Conservation (phyloP, 441 rosid species). For the Kokia cookei region DNA sequence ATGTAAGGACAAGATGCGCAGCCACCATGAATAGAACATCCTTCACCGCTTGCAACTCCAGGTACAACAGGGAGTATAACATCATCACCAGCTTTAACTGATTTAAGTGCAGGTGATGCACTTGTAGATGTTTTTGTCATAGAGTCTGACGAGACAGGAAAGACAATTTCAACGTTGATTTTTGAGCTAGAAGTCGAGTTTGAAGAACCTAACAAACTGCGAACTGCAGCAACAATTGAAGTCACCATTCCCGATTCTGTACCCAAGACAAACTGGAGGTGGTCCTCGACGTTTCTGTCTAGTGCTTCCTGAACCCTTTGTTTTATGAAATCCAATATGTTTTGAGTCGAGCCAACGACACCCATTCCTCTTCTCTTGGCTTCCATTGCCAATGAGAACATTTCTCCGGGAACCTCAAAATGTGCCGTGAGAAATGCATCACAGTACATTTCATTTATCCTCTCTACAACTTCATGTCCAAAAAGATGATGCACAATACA, state of each 20-base stretch:
- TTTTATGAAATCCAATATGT: slow-evolving; percentile 83
- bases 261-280: slow-evolving; percentile 86
- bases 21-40: slow-evolving; percentile 90
- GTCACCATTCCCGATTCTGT: slow-evolving; percentile 98
- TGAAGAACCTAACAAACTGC: slow-evolving; percentile 42
- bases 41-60: slow-evolving; percentile 93
- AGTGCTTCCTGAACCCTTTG: slow-evolving; percentile 75
- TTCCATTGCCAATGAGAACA: slow-evolving; percentile 96
- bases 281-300: slow-evolving; percentile 69
- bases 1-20: slow-evolving; percentile 98
- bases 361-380: slow-evolving; percentile 96
- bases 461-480: slow-evolving; percentile 83
- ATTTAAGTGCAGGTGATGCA: slow-evolving; percentile 29
- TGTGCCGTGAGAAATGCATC: slow-evolving; percentile 95
- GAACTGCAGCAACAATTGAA: slow-evolving; percentile 75
- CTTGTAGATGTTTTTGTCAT: slow-evolving; percentile 50
- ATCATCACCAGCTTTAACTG: slow-evolving; percentile 41
- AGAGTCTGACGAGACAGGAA: slow-evolving; percentile 90
- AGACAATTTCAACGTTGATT: slow-evolving; percentile 76
- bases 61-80: slow-evolving; percentile 66
- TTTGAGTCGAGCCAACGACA: slow-evolving; percentile 87
- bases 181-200: slow-evolving; percentile 39
- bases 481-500: slow-evolving; percentile 94
- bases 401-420: slow-evolving; percentile 96
- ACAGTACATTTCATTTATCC: slow-evolving; percentile 75